phyloP scores from a whole-genome alignment of 2,329 filamentous ascomycete species.

The Chaetomiaceae sp. region DNA sequence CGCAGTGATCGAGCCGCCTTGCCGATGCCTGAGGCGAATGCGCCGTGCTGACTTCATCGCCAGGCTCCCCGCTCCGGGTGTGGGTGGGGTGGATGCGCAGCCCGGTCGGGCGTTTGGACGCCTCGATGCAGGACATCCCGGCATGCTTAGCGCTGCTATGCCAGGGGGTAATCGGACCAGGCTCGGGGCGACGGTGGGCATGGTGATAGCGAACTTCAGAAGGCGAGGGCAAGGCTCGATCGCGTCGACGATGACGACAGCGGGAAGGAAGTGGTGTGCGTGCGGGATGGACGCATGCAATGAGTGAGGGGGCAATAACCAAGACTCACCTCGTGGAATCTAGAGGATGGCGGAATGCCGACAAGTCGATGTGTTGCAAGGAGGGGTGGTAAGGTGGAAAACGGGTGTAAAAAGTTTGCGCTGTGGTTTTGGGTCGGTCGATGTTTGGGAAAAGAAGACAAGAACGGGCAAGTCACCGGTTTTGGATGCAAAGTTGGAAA shows the following conservation, averaged over 20 bases:
- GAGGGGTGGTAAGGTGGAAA: slow-evolving; percentile 11
- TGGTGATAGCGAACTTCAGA: slow-evolving; percentile 13
- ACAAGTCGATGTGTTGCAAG: slow-evolving; percentile 2
- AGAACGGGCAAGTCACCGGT: slow-evolving; percentile 23
- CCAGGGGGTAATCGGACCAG: slow-evolving; percentile 20
- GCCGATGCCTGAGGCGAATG: slow-evolving; percentile 21
- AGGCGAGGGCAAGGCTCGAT: slow-evolving; percentile 15
- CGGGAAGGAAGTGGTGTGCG: slow-evolving; percentile 19
- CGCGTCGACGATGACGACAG: slow-evolving; percentile 30
- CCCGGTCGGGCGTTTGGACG: slow-evolving; percentile 21
- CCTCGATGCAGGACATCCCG: slow-evolving; percentile 7
- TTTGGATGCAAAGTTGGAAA: slow-evolving; percentile 30
- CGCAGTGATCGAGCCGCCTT: too few relatives aligned
- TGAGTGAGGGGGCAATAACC: slow-evolving; percentile 15
- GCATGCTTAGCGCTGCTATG: slow-evolving; percentile 9
- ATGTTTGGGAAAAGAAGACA: slow-evolving; percentile 21
- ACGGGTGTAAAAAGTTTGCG: slow-evolving; percentile 15
- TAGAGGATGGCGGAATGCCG: slow-evolving; percentile 11
- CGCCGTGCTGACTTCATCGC: slow-evolving; percentile 31
- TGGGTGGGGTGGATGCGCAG: slow-evolving; percentile 32
- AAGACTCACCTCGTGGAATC: slow-evolving; percentile 21
- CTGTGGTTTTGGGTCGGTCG: slow-evolving; percentile 15
- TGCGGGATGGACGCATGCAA: slow-evolving; percentile 11
- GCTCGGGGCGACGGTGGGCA: slow-evolving; percentile 7
- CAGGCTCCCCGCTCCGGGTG: slow-evolving; percentile 32